phyloP scores from a whole-genome alignment of 306 rosid genomes.

The Inga leiocalycina region DNA sequence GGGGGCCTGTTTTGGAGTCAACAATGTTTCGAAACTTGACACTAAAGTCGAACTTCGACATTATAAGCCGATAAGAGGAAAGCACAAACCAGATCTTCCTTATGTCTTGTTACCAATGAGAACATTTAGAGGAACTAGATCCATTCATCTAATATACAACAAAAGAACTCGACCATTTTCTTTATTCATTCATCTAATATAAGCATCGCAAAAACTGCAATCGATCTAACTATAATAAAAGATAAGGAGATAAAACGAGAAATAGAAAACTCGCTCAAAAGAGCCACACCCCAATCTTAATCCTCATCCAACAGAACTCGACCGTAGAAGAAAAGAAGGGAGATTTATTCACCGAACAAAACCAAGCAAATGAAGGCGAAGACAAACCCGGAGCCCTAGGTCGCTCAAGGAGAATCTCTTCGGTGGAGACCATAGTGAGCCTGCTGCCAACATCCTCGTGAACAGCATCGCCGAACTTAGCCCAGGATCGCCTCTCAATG shows the following conservation, averaged over 20 bases:
- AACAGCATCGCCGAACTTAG: conserved; percentile 88
- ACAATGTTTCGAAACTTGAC: background rate
- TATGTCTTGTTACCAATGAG: background rate
- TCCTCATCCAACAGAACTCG: too few relatives aligned
- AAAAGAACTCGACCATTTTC: too few relatives aligned
- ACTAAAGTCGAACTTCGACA: background rate
- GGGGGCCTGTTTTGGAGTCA: background rate
- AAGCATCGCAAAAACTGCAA: background rate
- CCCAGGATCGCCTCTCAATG: conserved; percentile 58
- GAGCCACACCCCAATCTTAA: too few relatives aligned
- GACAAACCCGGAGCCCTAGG: conserved; percentile 80
- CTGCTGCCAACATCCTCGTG: conserved; percentile 82
- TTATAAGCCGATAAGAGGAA: background rate
- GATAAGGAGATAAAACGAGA: background rate
- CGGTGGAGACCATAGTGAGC: conserved; percentile 94
- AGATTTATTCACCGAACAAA: background rate
- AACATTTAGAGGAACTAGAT: too few relatives aligned
- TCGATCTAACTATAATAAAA: background rate
- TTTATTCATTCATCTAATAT: background rate
- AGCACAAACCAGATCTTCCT: background rate
- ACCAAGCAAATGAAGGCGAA: background rate
- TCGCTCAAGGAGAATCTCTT: conserved; percentile 87
- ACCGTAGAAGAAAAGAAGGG: background rate
- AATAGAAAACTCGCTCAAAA: background rate
- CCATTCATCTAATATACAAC: too few relatives aligned